Evolutionary conservation across 2,329 filamentous ascomycete genomes (phyloP), one percentile per base, ranked within the genome.

Genomic region (Stromatinia cepivora): DNA sequence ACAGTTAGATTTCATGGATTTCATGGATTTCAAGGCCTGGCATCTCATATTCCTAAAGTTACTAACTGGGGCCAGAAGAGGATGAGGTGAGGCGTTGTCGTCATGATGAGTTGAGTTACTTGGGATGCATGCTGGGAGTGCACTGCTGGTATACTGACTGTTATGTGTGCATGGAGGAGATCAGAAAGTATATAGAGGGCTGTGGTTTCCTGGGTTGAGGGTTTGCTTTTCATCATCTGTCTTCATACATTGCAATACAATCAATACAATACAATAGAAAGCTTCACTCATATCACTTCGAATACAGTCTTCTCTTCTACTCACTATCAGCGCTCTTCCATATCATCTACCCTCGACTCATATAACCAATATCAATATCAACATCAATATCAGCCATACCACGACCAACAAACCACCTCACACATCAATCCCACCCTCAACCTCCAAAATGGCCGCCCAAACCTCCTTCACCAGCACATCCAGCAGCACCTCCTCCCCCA

Each of bases 391-490:
- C 62, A 28, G 17, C 58, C 28, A 68, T 13, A 46, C 50, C 17
- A 56, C 13, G 15, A 53, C 39, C 28, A 70, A 71, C 53, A 58
- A 66, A 46, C 48, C 20, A 53, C 13, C 39, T 17, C 39, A 15
- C 13, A 57, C 61, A 68, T 39, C 52, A 69, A 53, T 52, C 15
- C 54, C 50, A 69, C n/a, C 28, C 22, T 50, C n/a, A 56, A 34
- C 25, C 34, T 42, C 45, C n/a, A 63, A 63, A 73, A 76, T 76
- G 75, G 70, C 73, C 45, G 71, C 70, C 66, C 70, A 70, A 58
- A 70, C 65, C 36, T 63, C 65, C 36, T 63, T 36, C 58, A 56
- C 66, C 22, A 63, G 22, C 59, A 68, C 36, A 48, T 20, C 36
- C 8, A 54, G n/a, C 57, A 28, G 25, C 53, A 61, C 39, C 42